Base-by-base conservation (phyloP, 1,284 basidiomycete genomes). In the Laetiporus sulphureus region DNA sequence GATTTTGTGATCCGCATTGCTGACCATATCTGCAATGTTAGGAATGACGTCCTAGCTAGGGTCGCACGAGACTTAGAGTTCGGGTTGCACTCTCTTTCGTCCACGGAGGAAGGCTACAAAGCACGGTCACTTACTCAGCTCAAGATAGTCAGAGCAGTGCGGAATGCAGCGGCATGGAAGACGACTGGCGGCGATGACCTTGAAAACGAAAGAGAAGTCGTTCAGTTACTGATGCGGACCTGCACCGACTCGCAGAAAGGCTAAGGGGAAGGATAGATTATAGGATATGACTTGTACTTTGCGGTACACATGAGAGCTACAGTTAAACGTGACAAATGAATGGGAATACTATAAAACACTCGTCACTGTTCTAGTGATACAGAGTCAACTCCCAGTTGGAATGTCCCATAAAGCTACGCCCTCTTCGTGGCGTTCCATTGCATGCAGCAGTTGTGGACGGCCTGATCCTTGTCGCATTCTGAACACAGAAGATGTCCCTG, bases 41-140 rank as follows among this genome's bases (percentile, higher is more conserved):
- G 47, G 32, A 31, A 42, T 22, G 33, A 54, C 22, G 49, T 68
- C 12, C 50, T 74, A 13, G 60, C 59, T 15, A 41, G 49, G 12
- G 57, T 57, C 3, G 66, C 74, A 3, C 61, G 59, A 23, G 62
- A 67, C 23, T 55, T 75, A 11, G 77, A 80, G 48, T 69, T 72
- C 38, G 52, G 45, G 8, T 64, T 61, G 1, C 62, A 69, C 37
- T 66, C 64, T 0, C 59, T 75, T 55, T 72, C 68, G 32, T 67
- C 64, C 20, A 75, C 73, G 1, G 41, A 52, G 10, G 58, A 62
- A 4, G 75, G 75, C 1, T 79, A 80, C 51, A 54, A 50, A 20
- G 44, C 48, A 12, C 67, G 69, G 3, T 55, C 65, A 1, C 39
- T 40, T 2, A 42, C 50, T 21, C 61, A 61, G 36, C 43, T 60